phyloP scores from a whole-genome alignment of 495 filamentous ascomycete genomes.

The Friedmanniomyces endolithicus region DNA sequence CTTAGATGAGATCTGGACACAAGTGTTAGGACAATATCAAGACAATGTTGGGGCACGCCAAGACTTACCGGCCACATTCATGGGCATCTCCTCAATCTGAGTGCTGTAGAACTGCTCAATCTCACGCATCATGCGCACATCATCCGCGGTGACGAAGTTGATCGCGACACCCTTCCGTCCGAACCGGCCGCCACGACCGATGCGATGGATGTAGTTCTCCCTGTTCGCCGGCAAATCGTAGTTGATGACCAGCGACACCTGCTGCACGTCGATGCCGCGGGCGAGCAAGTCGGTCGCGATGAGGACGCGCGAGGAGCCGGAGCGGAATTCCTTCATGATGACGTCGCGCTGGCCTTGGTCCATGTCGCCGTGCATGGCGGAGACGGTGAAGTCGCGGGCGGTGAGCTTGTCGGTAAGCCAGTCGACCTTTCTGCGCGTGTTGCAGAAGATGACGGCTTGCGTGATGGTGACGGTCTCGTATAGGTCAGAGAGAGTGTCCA shows the following conservation, averaged over 20 bases:
- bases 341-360: slow-evolving; percentile 91
- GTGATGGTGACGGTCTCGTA: slow-evolving; percentile 99
- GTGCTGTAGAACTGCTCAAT: slow-evolving; percentile 76
- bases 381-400: slow-evolving; percentile 95
- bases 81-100: slow-evolving; percentile 78
- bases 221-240: slow-evolving; percentile 97
- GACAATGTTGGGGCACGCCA: not conserved
- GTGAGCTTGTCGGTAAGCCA: slow-evolving; percentile 99
- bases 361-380: slow-evolving; percentile 99
- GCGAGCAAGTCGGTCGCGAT: slow-evolving; percentile 96
- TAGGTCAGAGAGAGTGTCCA: slow-evolving; percentile 94
- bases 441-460: slow-evolving; percentile 99
- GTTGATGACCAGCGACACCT: slow-evolving; percentile 99
- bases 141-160: slow-evolving; percentile 98
- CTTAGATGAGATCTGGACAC: slow-evolving; percentile 7
- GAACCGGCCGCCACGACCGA: slow-evolving; percentile 97
- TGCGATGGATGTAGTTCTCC: slow-evolving; percentile 99
- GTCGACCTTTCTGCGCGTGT: slow-evolving; percentile 98
- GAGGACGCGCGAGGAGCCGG: slow-evolving; percentile 90
- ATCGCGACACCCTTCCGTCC: slow-evolving; percentile 99
- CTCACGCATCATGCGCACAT: slow-evolving; percentile 98
- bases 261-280: slow-evolving; percentile 98
- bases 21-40: not conserved
- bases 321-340: slow-evolving; percentile 99
- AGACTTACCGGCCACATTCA: slow-evolving; percentile 55